Evolutionary conservation across 2,329 filamentous ascomycete genomes (phyloP), one percentile per base, ranked within the genome.

Genomic region (Aspergillus transmontanensis): DNA sequence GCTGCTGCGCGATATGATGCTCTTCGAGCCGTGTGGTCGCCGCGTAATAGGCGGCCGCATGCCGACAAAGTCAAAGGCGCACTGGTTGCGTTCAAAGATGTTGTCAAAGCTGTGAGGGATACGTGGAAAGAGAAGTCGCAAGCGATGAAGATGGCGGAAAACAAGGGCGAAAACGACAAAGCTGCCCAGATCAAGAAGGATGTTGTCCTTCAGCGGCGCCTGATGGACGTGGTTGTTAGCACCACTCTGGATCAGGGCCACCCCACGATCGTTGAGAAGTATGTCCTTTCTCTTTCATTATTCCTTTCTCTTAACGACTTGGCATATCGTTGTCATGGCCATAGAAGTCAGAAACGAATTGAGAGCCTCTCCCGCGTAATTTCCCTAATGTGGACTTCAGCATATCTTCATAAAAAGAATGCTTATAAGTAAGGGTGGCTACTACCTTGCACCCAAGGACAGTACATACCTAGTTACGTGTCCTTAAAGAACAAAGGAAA

Each of bases 21-120:
- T 11, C 83, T 88, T 61, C 86, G 86, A 72, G 85, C 86, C 34
- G 82, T 88, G 12, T 89, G 87, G 87, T 83, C 81, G 56, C 83
- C 84, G 53, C 83, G 83, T 64, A 85, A 83, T 65, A 82, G 81
- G 64, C 74, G 78, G 36, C 78, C 83, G 23, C 77, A 79, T 60
- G 77, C 80, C 19, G 82, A 84, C 30, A 83, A 83, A 64, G 83
- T 89, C 62, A 83, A 85, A 66, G 78, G 76, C 65, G 84, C 83
- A 51, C 78, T 89, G 66, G 81, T 81, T 57, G 81, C 84, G 50
- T 85, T 86, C 70, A 87, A 86, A 79, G 85, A 88, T 56, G 78
- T 88, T 51, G 78, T 89, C 63, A 85, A 85, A 71, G 81, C 81
- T 7, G 82, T 89, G 61, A 83, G 86, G 63, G 87, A 89, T 72